Base-by-base conservation (phyloP, 1,139 yeast species). In the Saccharomycopsis phalli region DNA sequence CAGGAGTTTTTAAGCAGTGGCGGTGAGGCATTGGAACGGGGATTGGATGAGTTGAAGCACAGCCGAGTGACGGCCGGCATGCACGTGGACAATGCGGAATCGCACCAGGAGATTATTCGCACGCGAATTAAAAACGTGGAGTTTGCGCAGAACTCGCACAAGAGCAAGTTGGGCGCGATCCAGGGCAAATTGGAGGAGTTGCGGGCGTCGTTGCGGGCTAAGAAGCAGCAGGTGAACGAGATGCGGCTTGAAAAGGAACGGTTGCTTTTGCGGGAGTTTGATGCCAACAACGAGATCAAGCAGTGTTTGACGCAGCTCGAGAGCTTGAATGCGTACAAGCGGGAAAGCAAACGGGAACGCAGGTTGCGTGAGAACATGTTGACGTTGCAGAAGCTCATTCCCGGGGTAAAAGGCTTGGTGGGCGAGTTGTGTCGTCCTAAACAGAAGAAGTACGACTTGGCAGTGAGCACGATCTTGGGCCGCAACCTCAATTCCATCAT, bases 401-500 rank as follows among this genome's bases (percentile, higher is more conserved):
- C 95, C 0, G 82, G 94, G 2, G 91, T 88, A 6, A 74, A 71
- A 50, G 96, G 96, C 1, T 60, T 84, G 20, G 76, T 88, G 2
- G 71, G 76, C 49, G 96, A 87, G 51, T 63, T 91, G 29, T 81
- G 94, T 36, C 74, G 76, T 42, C 95, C 97, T 7, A 69, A 76
- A 19, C 83, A 81, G 51, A 76, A 74, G 44, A 80, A 74, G 52
- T 88, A 76, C 56, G 87, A 82, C 40, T 53, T 67, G 5, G 95
- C 98, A 0, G 70, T 91, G 32, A 76, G 83, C 38, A 81, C 94
- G 0, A 72, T 83, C 4, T 62, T 91, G 34, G 98, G 97, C 3
- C 71, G 74, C 48, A 73, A 84, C 52, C 73, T 78, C 50, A 94
- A 91, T 56, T 73, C 96, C 0, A 72, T 91, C 8, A 71, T 91